Percentiles rank a stretch among this genome's conserved stretches.
These are phyloP conservation scores for Stromatinia cepivora DNA, from an alignment of 2,329 filamentous ascomycete species.

Conservation along the genomic window DNA sequence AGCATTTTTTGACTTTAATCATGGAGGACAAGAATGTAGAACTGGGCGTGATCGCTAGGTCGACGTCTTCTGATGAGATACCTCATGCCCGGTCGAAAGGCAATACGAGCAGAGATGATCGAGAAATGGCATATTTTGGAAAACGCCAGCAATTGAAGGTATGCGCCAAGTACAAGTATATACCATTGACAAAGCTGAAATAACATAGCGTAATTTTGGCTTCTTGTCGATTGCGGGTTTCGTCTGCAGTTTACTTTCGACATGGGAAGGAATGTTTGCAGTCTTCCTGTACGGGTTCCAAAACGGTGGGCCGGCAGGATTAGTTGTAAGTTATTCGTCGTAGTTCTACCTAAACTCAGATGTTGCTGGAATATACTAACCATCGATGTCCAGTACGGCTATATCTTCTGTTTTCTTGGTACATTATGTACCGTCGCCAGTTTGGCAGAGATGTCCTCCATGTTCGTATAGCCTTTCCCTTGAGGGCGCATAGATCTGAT, in stretches of 20 bases:
- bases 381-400: not conserved
- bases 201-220: constrained; percentile 43
- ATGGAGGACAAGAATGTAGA: constrained; percentile 27
- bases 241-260: constrained; percentile 45
- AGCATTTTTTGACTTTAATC: constrained; percentile 19
- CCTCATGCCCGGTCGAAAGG: constrained; percentile 22
- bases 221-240: constrained; percentile 47
- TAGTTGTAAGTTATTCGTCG: constrained; percentile 34
- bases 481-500: not conserved
- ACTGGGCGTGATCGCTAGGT: constrained; percentile 23
- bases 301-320: constrained; percentile 39
- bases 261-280: constrained; percentile 44
- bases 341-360: not conserved
- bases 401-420: constrained; percentile 30
- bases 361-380: not conserved
- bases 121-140: constrained; percentile 35
- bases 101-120: constrained; percentile 31
- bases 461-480: constrained; percentile 29
- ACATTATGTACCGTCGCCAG: constrained; percentile 28
- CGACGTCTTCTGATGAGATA: constrained; percentile 6
- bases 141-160: constrained; percentile 35
- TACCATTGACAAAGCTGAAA: not conserved
- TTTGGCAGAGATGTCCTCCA: constrained; percentile 35
- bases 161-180: not conserved
- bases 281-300: constrained; percentile 30